Conservation (phyloP, 1,284 basidiomycete species). For the Ganoderma boninense region DNA sequence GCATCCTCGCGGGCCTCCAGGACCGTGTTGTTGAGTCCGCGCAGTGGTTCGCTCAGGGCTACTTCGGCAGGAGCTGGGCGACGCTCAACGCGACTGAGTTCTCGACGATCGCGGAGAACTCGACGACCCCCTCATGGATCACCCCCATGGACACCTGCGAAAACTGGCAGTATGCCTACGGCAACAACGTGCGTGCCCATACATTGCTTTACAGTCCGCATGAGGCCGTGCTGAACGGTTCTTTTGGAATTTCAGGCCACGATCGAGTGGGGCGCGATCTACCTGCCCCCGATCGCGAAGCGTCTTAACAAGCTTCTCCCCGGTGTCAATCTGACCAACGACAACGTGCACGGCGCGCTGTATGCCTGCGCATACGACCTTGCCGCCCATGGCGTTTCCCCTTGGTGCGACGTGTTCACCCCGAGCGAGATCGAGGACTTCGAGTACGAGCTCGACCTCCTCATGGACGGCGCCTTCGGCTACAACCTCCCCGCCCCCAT, state of each 20-base stretch:
- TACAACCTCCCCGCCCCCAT: conserved; percentile 50
- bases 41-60: conserved; percentile 54
- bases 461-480: conserved; percentile 55
- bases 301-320: conserved; percentile 48
- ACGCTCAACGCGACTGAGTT: conserved; percentile 43
- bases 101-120: conserved; percentile 48
- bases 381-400: conserved; percentile 46
- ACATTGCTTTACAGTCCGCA: neutral
- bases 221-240: neutral
- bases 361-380: conserved; percentile 57
- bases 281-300: conserved; percentile 48
- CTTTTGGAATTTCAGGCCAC: conserved; percentile 41
- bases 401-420: conserved; percentile 54
- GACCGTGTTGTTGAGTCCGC: conserved; percentile 55
- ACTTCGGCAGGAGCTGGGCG: conserved; percentile 49
- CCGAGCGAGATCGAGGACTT: conserved; percentile 47
- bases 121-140: conserved; percentile 51
- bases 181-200: conserved; percentile 41
- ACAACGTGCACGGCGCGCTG: conserved; percentile 51
- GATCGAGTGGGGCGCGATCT: conserved; percentile 48
- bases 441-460: conserved; percentile 57
- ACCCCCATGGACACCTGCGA: conserved; percentile 54
- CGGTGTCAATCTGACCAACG: conserved; percentile 42
- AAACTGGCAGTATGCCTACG: conserved; percentile 50
- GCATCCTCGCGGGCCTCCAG: conserved; percentile 51